Evolutionary conservation across 2,329 filamentous ascomycete genomes (phyloP).

Genomic region (Daldinia sp.): DNA sequence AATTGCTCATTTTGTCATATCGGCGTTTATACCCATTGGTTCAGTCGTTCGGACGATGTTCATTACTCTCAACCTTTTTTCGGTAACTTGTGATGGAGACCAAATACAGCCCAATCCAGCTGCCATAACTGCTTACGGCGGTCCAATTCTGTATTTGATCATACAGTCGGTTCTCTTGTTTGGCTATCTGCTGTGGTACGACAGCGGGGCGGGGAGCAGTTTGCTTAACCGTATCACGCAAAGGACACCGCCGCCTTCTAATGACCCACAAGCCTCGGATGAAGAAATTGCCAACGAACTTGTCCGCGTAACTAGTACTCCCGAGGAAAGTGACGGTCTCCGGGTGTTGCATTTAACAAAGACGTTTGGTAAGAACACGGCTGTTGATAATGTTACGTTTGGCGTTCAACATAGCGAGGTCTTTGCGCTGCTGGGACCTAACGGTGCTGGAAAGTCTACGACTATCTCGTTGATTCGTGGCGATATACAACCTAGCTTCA

Average conservation of each 20-base stretch:
- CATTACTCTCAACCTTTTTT: constrained; percentile 83
- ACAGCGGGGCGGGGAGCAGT: constrained; percentile 72
- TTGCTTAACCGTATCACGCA: constrained; percentile 51
- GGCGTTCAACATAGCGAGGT: constrained; percentile 81
- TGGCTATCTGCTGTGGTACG: constrained; percentile 77
- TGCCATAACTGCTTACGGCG: constrained; percentile 78
- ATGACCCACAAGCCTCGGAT: constrained; percentile 52
- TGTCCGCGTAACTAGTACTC: constrained; percentile 64
- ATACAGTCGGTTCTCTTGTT: constrained; percentile 78
- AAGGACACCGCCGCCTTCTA: constrained; percentile 40
- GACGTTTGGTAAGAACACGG: constrained; percentile 76
- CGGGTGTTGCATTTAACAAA: constrained; percentile 84
- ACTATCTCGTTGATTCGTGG: constrained; percentile 89
- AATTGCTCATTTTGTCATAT: constrained; percentile 78
- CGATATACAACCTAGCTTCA: constrained; percentile 76
- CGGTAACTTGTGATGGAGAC: constrained; percentile 74
- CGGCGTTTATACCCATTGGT: constrained; percentile 77
- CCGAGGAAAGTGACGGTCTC: constrained; percentile 67
- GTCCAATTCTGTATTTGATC: constrained; percentile 83
- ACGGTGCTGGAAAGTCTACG: constrained; percentile 90
- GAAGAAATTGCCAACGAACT: constrained; percentile 73
- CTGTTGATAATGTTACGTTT: constrained; percentile 90
- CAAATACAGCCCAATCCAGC: constrained; percentile 73
- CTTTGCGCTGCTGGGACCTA: constrained; percentile 88
- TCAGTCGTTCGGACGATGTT: constrained; percentile 79